Base-by-base conservation (phyloP, 257 asterid species). In the Penstemon eatonii region DNA sequence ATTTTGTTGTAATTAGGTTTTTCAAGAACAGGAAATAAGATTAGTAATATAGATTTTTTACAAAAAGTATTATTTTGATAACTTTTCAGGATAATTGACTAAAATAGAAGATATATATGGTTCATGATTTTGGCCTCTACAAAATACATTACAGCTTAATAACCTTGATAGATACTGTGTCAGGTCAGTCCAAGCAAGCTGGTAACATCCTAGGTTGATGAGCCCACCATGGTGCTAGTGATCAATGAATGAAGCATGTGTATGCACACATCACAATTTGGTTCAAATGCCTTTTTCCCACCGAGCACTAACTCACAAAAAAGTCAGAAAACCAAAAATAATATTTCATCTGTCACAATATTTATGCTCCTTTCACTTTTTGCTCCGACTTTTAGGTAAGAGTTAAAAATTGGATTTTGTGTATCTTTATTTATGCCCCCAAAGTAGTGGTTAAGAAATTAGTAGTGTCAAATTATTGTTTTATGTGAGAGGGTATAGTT, bases 71-170 rank as follows among this genome's bases (percentile, higher is more conserved):
- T 58, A 42, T 10, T 38, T 51, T 4, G 60, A 40, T 18, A 44
- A 75, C 49, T 51, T 58, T 59, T 49, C 8, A 43, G 53, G 59
- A 11, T 64, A 50, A 47, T 59, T 52, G 52, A 41, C 60, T 52
- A 39, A 39, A 54, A 42, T 42, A 57, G 25, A 58, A 73, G 40
- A 45, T 64, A 33, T 13, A 41, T 52, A 10, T 36, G 65, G 43
- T 46, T 51, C 69, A 43, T 44, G 65, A 47, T 18, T 18, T 55
- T 15, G 15, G 45, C 42, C 58, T 39, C 11, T 43, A 47, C 42
- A 39, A 40, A 5, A 47, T 42, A 38, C 64, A 15, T 50, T 58
- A 13, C 39, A 46, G 53, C 53, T 38, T 8, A 67, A 25, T 43
- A 37, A 60, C 40, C 51, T 37, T 37, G 49, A 18, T 67, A 38